Percentiles rank a stretch among this genome's conserved stretches.
Conservation (phyloP, 108 stramenopile genomes). For the Cyclotella atomus region DNA sequence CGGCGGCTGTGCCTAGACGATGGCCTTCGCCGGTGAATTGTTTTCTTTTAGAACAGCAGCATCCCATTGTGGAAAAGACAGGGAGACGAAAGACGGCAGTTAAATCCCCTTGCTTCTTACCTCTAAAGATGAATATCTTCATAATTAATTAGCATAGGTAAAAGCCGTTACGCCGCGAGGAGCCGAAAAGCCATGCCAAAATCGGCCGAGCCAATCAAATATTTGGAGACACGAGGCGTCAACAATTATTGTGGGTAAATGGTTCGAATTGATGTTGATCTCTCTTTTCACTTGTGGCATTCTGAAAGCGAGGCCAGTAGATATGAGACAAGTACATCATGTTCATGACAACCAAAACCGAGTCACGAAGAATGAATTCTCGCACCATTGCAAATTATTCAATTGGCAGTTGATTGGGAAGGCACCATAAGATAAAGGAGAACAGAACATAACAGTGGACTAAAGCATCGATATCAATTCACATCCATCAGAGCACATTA, state of each 20-base stretch:
- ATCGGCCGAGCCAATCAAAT: background rate
- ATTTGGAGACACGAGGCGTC: background rate
- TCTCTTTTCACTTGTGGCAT: too few relatives aligned
- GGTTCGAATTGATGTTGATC: too few relatives aligned
- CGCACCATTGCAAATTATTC: too few relatives aligned
- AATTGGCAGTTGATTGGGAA: too few relatives aligned
- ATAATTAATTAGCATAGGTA: too few relatives aligned
- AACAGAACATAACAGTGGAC: background rate
- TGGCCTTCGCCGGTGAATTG: slow-evolving; percentile 37
- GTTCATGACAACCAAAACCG: background rate
- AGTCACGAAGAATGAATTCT: too few relatives aligned
- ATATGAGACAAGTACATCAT: too few relatives aligned
- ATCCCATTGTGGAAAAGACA: slow-evolving; percentile 32
- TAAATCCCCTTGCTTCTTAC: background rate
- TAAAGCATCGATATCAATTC: background rate
- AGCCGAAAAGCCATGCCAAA: background rate
- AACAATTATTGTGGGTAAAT: background rate
- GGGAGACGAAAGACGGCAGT: background rate
- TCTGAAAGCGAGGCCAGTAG: too few relatives aligned
- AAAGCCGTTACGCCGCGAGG: too few relatives aligned
- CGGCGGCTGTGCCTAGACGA: slow-evolving; percentile 51
- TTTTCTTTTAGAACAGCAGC: slow-evolving; percentile 41
- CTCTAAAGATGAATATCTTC: too few relatives aligned
- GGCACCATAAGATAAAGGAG: background rate
- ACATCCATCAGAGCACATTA: too few relatives aligned